Evolutionary conservation across 164 flowering plant species (phyloP).

Genomic region (Protea cynaroides): DNA sequence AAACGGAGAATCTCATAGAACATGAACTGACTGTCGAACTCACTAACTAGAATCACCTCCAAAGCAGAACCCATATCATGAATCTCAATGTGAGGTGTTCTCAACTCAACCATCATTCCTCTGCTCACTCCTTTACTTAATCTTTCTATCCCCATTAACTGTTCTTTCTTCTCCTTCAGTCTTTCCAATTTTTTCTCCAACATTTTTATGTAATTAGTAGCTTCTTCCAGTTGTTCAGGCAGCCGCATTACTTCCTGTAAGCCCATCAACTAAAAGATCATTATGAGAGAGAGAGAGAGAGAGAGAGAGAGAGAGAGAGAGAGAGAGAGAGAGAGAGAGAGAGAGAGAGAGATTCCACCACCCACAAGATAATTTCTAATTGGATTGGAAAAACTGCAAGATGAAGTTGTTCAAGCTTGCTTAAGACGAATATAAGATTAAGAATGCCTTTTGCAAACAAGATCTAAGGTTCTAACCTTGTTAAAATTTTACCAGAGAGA

Average conservation of each 20-base stretch:
- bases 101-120: constrained; percentile 1
- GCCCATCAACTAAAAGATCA: not conserved
- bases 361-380: too few relatives aligned
- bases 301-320: constrained; percentile 9
- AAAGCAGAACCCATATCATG: constrained; percentile 37
- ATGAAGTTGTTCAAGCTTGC: too few relatives aligned
- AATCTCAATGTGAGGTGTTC: constrained; percentile 35
- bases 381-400: too few relatives aligned
- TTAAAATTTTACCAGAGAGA: not conserved
- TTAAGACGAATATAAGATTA: too few relatives aligned
- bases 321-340: constrained; percentile 2
- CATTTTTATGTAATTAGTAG: constrained; percentile 48
- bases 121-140: not conserved
- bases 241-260: constrained; percentile 34
- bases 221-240: constrained; percentile 58
- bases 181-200: constrained; percentile 47
- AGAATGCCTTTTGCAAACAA: too few relatives aligned
- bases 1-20: constrained; percentile 41
- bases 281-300: not conserved
- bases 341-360: constrained; percentile 3
- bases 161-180: constrained; percentile 45
- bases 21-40: constrained; percentile 36
- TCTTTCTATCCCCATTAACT: constrained; percentile 15
- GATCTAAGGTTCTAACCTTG: too few relatives aligned
- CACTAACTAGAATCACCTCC: constrained; percentile 40